Percentiles rank a stretch among this genome's conserved stretches.
Evolutionary conservation across 2,329 filamentous ascomycete genomes (phyloP).

Genomic region (Aspergillus caelatus): DNA sequence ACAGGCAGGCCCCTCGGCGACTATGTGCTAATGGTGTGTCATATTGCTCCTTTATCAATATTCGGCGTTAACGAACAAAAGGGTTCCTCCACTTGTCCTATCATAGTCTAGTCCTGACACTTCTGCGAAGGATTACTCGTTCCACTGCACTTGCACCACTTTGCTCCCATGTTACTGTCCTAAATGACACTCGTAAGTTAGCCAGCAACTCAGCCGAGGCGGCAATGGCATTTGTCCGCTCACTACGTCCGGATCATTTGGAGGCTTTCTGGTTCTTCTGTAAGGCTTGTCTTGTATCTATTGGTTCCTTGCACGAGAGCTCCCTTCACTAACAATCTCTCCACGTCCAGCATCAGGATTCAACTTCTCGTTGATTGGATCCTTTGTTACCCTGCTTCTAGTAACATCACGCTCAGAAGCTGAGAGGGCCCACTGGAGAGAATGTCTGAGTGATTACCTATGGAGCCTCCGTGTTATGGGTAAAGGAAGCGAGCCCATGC

Average conservation of each 20-base stretch:
- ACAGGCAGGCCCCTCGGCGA: background rate
- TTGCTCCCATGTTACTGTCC: background rate
- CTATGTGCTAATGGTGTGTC: background rate
- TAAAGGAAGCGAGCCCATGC: constrained; percentile 3
- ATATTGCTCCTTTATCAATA: too few relatives aligned
- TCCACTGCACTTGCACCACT: background rate
- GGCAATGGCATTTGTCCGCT: background rate
- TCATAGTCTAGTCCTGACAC: background rate
- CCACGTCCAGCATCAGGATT: background rate
- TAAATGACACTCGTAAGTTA: background rate
- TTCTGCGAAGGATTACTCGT: background rate
- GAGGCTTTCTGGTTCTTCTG: background rate
- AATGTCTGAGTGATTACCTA: background rate
- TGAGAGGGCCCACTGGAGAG: background rate
- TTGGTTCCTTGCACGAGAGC: too few relatives aligned
- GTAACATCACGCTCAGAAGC: background rate
- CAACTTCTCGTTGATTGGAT: background rate
- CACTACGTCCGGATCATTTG: background rate
- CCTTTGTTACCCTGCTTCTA: background rate
- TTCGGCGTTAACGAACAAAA: background rate
- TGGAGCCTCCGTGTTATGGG: constrained; percentile 5
- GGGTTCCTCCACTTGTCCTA: background rate
- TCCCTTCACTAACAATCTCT: too few relatives aligned
- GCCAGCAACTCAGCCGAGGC: background rate
- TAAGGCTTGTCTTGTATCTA: too few relatives aligned